A percentile compares a stretch with the other conserved stretches of the same genome.
Evolutionary conservation across 257 asterid species (phyloP).

Genomic region (Fraxinus anomala): DNA sequence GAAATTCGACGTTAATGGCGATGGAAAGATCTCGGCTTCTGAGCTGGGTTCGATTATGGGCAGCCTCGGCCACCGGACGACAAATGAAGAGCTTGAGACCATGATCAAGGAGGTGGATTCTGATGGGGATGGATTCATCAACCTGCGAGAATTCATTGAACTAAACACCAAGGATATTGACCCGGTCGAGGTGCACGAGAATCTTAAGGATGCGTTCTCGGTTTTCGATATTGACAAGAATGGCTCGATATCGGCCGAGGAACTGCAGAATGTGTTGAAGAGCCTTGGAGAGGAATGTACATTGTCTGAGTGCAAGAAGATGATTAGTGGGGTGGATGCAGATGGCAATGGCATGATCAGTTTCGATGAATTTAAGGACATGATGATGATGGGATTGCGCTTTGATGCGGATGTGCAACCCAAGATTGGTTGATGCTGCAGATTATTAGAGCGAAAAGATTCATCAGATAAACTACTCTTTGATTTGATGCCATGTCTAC

Average conservation of each 20-base stretch:
- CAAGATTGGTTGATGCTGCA: conserved; percentile 1
- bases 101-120: conserved; percentile 82
- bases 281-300: conserved; percentile 85
- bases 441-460: background rate
- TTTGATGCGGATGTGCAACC: conserved; percentile 33
- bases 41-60: conserved; percentile 74
- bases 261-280: conserved; percentile 61
- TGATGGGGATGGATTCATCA: conserved; percentile 86
- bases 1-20: conserved; percentile 34
- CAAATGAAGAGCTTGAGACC: conserved; percentile 54
- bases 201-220: conserved; percentile 65
- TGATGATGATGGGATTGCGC: conserved; percentile 71
- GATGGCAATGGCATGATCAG: conserved; percentile 73
- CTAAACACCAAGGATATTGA: conserved; percentile 65
- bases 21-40: background rate
- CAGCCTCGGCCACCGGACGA: conserved; percentile 58
- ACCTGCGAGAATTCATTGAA: conserved; percentile 69
- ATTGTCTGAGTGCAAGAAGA: conserved; percentile 67
- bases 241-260: conserved; percentile 70
- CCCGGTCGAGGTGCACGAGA: conserved; percentile 57
- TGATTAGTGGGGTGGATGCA: conserved; percentile 79
- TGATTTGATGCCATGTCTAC: background rate
- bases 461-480: background rate
- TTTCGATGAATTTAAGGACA: conserved; percentile 82
- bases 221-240: conserved; percentile 74